Conservation (phyloP, 495 filamentous ascomycete genomes). For the Lophiostoma macrostomum region DNA sequence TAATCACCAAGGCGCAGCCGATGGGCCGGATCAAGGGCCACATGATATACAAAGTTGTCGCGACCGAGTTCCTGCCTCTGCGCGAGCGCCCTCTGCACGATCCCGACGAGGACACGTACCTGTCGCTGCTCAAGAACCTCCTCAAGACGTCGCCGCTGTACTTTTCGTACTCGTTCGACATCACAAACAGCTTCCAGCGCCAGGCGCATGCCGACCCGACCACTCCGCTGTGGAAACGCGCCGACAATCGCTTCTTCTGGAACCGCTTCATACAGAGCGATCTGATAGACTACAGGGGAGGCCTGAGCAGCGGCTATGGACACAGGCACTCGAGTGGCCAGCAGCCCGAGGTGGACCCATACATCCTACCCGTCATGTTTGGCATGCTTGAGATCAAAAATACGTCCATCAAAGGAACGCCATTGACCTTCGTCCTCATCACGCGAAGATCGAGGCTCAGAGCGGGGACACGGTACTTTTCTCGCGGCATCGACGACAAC, state of each 20-base stretch:
- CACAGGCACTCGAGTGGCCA: conserved; percentile 50
- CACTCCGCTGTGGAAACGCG: conserved; percentile 80
- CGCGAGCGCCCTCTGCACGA: conserved; percentile 90
- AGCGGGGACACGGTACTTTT: conserved; percentile 90
- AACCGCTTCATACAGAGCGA: conserved; percentile 90
- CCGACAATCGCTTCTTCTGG: conserved; percentile 99
- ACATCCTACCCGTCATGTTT: conserved; percentile 90
- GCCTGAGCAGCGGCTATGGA: conserved; percentile 35
- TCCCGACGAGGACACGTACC: conserved; percentile 86
- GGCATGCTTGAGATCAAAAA: conserved; percentile 86
- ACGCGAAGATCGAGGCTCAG: conserved; percentile 81
- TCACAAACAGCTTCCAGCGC: conserved; percentile 93
- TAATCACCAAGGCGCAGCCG: conserved; percentile 90
- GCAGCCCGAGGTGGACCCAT: conserved; percentile 80
- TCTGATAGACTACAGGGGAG: conserved; percentile 76
- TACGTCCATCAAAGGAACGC: conserved; percentile 74
- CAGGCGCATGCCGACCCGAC: conserved; percentile 69
- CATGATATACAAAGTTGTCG: conserved; percentile 85
- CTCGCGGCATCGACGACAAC: conserved; percentile 84
- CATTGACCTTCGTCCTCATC: conserved; percentile 81
- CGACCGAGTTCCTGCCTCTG: conserved; percentile 90
- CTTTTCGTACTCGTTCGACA: conserved; percentile 93
- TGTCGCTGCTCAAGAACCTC: conserved; percentile 70
- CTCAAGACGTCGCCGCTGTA: conserved; percentile 88
- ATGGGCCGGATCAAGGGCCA: conserved; percentile 89